Base-by-base conservation (phyloP, 176 grass and related monocot genomes). In the Eleusine coracana region DNA sequence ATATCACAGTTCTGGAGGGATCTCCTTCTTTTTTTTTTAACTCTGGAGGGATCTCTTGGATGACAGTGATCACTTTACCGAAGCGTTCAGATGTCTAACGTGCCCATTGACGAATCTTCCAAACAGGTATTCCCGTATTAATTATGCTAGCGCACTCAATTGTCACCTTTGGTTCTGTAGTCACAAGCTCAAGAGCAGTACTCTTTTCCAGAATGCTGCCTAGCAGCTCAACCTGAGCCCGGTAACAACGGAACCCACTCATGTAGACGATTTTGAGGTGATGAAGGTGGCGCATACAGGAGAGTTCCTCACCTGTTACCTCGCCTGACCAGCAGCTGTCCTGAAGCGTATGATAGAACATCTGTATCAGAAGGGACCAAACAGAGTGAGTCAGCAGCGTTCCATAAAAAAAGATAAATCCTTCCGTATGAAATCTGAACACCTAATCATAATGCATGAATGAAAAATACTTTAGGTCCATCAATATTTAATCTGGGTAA, bases 201-300 rank as follows among this genome's bases (percentile, higher is more conserved):
- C 18, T 6, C 31, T 14, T 41, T 3, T 39, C 54, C 34, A 75
- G 46, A 5, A 84, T 84, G 46, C 45, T 5, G 6, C 14, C 74
- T 23, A 64, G 3, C 7, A 83, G 21, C 44, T 39, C 59, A 1
- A 74, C 7, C 31, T 73, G 70, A 65, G 70, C 3, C 58, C 59
- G 44, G 59, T 39, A 83, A 11, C 70, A 74, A 0, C 70, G 20
- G 56, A 83, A 83, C 13, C 80, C 55, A 23, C 80, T 82, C 80
- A 82, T 82, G 58, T 65, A 66, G 8, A 74, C 59, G 1, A 10
- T 49, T 27, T 50, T 82, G 6, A 82, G 80, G 41, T 36, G 23
- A 34, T 45, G 10, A 36, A 72, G 80, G 16, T 3, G 10, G 40
- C 56, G 1, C 80, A 73, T 46, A 10, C 29, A 74, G 18, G 29